A percentile compares a stretch with the other conserved stretches of the same genome.
phyloP scores from a whole-genome alignment of 176 grass and related monocot genomes.

The Phyllostachys edulis region DNA sequence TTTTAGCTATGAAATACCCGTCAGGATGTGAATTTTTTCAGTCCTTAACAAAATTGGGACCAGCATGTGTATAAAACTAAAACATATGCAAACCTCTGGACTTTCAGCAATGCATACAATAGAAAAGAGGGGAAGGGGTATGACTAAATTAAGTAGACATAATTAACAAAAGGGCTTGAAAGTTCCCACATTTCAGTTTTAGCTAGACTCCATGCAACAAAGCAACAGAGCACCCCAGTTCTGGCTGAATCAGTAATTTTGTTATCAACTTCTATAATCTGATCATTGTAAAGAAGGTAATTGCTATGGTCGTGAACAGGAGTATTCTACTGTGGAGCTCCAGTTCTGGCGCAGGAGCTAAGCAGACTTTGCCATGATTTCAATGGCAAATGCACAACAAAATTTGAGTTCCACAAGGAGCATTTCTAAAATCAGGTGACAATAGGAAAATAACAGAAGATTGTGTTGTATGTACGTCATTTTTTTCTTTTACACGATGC shows the following conservation, averaged over 20 bases:
- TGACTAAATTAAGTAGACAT: not conserved
- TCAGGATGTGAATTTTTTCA: not conserved
- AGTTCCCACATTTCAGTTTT: not conserved
- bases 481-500: constrained; percentile 32
- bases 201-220: not conserved
- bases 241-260: not conserved
- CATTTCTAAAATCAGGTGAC: constrained; percentile 61
- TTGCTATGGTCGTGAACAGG: constrained; percentile 48
- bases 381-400: constrained; percentile 61
- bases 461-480: constrained; percentile 21
- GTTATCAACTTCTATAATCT: constrained; percentile 8
- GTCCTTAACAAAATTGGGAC: not conserved
- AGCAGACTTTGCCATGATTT: constrained; percentile 70
- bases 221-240: not conserved
- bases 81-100: not conserved
- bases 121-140: not conserved
- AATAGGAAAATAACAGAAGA: constrained; percentile 23
- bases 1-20: constrained; percentile 1
- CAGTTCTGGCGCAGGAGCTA: constrained; percentile 72
- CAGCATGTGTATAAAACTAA: not conserved
- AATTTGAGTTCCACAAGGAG: constrained; percentile 97
- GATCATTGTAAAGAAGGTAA: constrained; percentile 21
- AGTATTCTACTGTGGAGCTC: constrained; percentile 94
- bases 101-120: not conserved
- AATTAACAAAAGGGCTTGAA: not conserved